phyloP scores from a whole-genome alignment of 1,284 basidiomycete genomes.

The Microbotryum violaceum region DNA sequence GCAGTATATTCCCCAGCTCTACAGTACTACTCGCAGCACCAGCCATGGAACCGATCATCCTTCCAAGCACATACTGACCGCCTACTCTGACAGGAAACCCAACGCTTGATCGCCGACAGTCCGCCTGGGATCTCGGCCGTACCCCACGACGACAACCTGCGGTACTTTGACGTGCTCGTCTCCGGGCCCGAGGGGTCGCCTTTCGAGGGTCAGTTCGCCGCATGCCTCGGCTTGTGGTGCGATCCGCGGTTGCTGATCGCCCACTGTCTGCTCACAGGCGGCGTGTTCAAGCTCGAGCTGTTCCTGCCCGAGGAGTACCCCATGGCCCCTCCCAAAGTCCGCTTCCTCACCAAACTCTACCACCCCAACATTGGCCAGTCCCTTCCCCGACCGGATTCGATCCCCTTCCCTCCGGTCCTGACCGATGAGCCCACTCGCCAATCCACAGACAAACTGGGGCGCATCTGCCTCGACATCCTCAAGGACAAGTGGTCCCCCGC shows the following conservation, averaged over 20 bases:
- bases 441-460: constrained; percentile 79
- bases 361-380: constrained; percentile 92
- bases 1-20: too few species aligned
- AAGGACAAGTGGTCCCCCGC: constrained; percentile 99
- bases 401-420: neutral
- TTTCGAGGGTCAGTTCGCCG: constrained; percentile 68
- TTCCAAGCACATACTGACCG: neutral
- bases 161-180: constrained; percentile 98
- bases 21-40: neutral
- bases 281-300: constrained; percentile 87
- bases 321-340: constrained; percentile 97
- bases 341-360: constrained; percentile 99
- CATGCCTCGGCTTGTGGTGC: neutral
- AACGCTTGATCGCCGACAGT: constrained; percentile 88
- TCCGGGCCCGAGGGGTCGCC: constrained; percentile 88
- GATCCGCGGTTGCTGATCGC: neutral
- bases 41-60: constrained; percentile 5
- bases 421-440: neutral
- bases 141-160: constrained; percentile 94
- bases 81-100: constrained; percentile 67
- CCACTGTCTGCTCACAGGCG: constrained; percentile 50
- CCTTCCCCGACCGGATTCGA: neutral
- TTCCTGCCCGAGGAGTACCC: constrained; percentile 99
- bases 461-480: constrained; percentile 95
- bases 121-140: constrained; percentile 88